Evolutionary conservation across 768 basidiomycete species (phyloP).

Genomic region (Macrocybe gigantea): DNA sequence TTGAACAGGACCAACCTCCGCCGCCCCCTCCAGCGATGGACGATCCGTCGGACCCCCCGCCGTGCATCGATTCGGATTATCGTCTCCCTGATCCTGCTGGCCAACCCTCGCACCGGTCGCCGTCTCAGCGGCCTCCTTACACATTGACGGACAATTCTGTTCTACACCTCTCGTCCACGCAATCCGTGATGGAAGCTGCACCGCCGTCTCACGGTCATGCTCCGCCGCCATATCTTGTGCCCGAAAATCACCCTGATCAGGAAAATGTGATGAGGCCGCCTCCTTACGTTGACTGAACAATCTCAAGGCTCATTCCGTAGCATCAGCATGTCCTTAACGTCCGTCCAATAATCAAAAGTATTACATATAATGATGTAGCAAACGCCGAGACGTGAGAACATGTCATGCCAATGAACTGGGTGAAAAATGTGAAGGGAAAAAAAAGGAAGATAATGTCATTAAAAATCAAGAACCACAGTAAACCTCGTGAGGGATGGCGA

Average conservation of each 20-base stretch:
- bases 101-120: constrained; percentile 25
- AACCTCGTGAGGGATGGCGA: constrained; percentile 9
- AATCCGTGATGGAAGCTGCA: constrained; percentile 9
- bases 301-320: constrained; percentile 1
- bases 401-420: too few relatives aligned
- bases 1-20: constrained; percentile 38
- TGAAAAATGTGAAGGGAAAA: neutral
- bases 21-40: constrained; percentile 82
- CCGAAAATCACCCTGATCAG: constrained; percentile 40
- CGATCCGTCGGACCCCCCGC: constrained; percentile 84
- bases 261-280: constrained; percentile 54
- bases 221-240: constrained; percentile 75
- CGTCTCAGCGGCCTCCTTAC: constrained; percentile 25
- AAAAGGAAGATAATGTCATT: neutral
- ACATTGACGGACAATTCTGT: constrained; percentile 20
- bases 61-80: constrained; percentile 81
- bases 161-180: too few relatives aligned
- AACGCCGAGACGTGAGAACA: too few relatives aligned
- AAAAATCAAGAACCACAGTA: constrained; percentile 6
- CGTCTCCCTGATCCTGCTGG: constrained; percentile 38
- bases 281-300: constrained; percentile 51
- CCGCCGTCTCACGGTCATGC: constrained; percentile 47
- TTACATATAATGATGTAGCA: neutral
- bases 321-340: neutral
- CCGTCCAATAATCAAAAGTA: neutral